phyloP scores from a whole-genome alignment of 2,329 filamentous ascomycete genomes.

The Talaromyces islandicus region DNA sequence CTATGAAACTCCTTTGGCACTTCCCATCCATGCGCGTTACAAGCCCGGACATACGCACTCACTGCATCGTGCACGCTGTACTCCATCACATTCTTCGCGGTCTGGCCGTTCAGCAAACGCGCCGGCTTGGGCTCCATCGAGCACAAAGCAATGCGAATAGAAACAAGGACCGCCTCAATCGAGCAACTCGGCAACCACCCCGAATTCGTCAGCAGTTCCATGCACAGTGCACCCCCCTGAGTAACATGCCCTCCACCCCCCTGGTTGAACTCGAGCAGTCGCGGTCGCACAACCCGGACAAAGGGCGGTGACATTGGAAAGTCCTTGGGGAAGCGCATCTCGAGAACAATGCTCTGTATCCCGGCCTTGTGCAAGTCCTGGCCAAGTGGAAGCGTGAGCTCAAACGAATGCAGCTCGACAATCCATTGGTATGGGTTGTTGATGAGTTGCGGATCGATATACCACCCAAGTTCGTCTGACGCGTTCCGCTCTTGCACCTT shows the following conservation, averaged over 20 bases:
- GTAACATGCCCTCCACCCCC: constrained; percentile 87
- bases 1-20: constrained; percentile 58
- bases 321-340: constrained; percentile 71
- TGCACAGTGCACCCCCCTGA: constrained; percentile 73
- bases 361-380: constrained; percentile 63
- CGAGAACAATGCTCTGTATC: constrained; percentile 66
- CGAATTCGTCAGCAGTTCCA: constrained; percentile 75
- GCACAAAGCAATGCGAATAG: constrained; percentile 71
- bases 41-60: constrained; percentile 66
- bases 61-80: constrained; percentile 68
- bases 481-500: constrained; percentile 58
- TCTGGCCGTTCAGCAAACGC: constrained; percentile 43
- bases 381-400: constrained; percentile 60
- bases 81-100: constrained; percentile 28
- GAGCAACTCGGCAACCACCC: constrained; percentile 71
- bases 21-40: constrained; percentile 64
- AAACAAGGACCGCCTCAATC: constrained; percentile 73
- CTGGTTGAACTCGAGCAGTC: constrained; percentile 63
- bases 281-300: constrained; percentile 73
- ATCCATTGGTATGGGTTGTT: constrained; percentile 87
- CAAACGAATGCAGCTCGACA: constrained; percentile 80
- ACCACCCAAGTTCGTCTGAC: constrained; percentile 71
- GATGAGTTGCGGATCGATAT: constrained; percentile 62
- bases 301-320: constrained; percentile 80
- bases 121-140: constrained; percentile 65